Evolutionary conservation across 306 rosid species (phyloP), one percentile per base, ranked within the genome.

Genomic region (Trifolium repens): DNA sequence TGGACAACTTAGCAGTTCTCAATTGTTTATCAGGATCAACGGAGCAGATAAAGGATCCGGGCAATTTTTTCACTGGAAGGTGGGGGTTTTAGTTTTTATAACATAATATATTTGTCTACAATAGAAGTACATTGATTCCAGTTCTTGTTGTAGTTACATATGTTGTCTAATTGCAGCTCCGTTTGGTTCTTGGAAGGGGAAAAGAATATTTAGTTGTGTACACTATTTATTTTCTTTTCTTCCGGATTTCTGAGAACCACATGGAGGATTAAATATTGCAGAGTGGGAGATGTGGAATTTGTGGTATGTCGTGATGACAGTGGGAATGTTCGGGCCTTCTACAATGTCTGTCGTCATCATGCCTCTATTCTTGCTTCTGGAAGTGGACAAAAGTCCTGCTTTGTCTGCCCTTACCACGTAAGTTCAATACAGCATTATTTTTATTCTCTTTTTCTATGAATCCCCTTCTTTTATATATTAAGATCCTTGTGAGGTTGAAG

Each of bases 381-480:
- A 69, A 80, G 77, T 61, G 97, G 97, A 80, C 80, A 83, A 55
- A 94, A 87, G 71, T 83, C 97, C 1, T 94, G 98, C 80, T 94
- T 94, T 78, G 97, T 91, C 65, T 94, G 98, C 84, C 98, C 98
- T 47, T 94, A 94, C 79, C 97, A 94, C 77, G 98, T 94, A 67
- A 87, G 96, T 82, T 78, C 70, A 59, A 62, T 71, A n/a, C 67
- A 43, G 3, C 68, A 7, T 14, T 72, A n/a, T 77, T n/a, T 57
- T 72, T 12, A 12, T 78, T 59, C 44, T 64, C 55, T 32, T 30
- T 40, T 11, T 7, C 44, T 52, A 5, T 15, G 57, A 44, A 63
- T 7, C 2, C 2, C 58, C 37, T 37, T 37, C 12, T 55, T 15
- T 46, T 15, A 6, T 34, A 69, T 62, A 24, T 42, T 72, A 12